phyloP scores from a whole-genome alignment of 2,329 filamentous ascomycete genomes.

The Talaromyces piceae region DNA sequence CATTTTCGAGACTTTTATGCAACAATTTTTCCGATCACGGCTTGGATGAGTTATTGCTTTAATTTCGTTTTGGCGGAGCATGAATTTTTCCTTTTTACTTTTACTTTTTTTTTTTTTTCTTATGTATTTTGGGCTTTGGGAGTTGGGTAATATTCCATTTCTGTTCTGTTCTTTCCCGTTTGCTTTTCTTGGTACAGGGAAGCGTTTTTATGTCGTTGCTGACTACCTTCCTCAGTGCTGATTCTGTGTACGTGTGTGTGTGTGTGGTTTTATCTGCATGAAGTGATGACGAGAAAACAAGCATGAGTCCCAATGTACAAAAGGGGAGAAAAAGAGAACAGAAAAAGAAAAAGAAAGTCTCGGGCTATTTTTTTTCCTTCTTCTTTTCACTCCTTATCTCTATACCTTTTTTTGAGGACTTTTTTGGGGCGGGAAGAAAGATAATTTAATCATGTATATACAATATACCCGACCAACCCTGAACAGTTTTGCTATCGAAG shows the following conservation, averaged over 20 bases:
- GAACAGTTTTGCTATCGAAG: not conserved
- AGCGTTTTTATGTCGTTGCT: too few species aligned
- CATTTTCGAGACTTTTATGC: not conserved
- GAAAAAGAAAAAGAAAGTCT: conserved; percentile 8
- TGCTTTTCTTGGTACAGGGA: not conserved
- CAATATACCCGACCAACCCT: not conserved
- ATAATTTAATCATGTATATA: not conserved
- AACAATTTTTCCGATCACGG: too few species aligned
- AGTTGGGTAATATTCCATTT: conserved; percentile 15
- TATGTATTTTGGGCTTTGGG: conserved; percentile 7
- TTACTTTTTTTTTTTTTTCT: not conserved
- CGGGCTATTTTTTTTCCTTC: not conserved
- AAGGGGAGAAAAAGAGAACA: conserved; percentile 11
- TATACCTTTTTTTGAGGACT: too few species aligned
- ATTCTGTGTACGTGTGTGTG: not conserved
- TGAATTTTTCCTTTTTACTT: conserved; percentile 17
- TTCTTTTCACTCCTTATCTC: conserved; percentile 1
- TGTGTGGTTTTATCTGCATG: not conserved
- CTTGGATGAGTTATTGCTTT: conserved; percentile 22
- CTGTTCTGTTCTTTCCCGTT: conserved; percentile 13
- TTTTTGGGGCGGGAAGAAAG: too few species aligned
- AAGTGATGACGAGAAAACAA: conserved; percentile 23
- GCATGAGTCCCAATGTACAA: conserved; percentile 18
- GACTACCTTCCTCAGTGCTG: too few species aligned
- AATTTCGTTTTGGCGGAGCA: conserved; percentile 21